Conservation (phyloP, 108 stramenopile species). For the Cyclotella baltica region DNA sequence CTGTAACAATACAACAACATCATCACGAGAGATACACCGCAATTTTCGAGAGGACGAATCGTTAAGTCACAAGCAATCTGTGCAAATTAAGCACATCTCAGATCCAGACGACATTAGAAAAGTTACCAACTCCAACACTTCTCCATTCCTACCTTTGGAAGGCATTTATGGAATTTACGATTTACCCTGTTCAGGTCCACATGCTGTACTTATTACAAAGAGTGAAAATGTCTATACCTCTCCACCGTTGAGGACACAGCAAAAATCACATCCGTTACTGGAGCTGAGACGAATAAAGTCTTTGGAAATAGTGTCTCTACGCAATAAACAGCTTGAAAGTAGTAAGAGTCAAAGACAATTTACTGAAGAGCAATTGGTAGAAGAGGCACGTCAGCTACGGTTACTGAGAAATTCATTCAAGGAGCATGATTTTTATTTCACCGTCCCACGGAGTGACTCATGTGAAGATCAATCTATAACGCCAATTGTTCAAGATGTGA, state of each 20-base stretch:
- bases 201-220: conserved; percentile 67
- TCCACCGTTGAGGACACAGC: conserved; percentile 26
- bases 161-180: conserved; percentile 84
- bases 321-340: conserved; percentile 14
- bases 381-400: conserved; percentile 77
- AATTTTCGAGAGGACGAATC: background rate
- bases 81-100: background rate
- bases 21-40: too few relatives aligned
- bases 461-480: conserved; percentile 2
- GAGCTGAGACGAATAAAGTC: conserved; percentile 63
- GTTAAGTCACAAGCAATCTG: background rate
- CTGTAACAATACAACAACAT: background rate
- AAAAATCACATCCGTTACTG: conserved; percentile 44
- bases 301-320: conserved; percentile 69
- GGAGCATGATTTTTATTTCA: conserved; percentile 80
- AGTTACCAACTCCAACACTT: background rate
- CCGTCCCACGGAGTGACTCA: conserved; percentile 22
- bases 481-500: conserved; percentile 69
- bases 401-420: conserved; percentile 74
- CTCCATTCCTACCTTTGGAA: conserved; percentile 57
- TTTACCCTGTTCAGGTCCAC: conserved; percentile 68
- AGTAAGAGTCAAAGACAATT: background rate
- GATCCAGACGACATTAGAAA: background rate
- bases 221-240: conserved; percentile 67
- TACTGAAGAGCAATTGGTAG: conserved; percentile 22